Percentiles rank a stretch among this genome's conserved stretches.
phyloP scores from a whole-genome alignment of 2,329 filamentous ascomycete species.

The Pseudocercospora crystallina region DNA sequence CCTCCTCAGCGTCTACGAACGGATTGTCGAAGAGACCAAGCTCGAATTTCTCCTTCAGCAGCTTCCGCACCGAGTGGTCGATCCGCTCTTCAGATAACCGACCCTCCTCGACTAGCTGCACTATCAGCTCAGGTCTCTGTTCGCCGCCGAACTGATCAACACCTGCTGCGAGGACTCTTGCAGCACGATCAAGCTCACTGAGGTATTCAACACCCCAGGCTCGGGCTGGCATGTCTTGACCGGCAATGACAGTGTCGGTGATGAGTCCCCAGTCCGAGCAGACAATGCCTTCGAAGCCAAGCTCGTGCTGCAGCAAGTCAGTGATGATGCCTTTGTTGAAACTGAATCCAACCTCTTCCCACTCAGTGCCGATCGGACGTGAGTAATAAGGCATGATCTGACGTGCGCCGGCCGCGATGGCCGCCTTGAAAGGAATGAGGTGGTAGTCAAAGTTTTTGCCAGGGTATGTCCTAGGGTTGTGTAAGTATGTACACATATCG shows the following conservation, averaged over 20 bases:
- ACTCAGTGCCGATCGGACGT: conserved; percentile 48
- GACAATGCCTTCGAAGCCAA: conserved; percentile 55
- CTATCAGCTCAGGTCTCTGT: conserved; percentile 48
- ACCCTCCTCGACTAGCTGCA: conserved; percentile 47
- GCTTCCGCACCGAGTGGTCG: conserved; percentile 47
- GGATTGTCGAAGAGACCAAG: conserved; percentile 55
- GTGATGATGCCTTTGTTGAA: conserved; percentile 56
- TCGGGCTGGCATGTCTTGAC: conserved; percentile 49
- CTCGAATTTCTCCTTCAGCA: conserved; percentile 53
- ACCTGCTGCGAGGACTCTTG: conserved; percentile 51
- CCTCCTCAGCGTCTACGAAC: conserved; percentile 49
- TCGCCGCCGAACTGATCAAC: conserved; percentile 57
- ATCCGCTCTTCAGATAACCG: conserved; percentile 46
- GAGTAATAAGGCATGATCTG: conserved; percentile 58
- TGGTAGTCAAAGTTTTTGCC: conserved; percentile 54
- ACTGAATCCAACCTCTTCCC: conserved; percentile 50
- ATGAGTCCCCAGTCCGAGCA: conserved; percentile 56
- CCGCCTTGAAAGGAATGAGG: conserved; percentile 52
- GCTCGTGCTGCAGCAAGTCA: conserved; percentile 47
- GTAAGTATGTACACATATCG: too few species aligned
- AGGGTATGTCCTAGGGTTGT: conserved; percentile 44
- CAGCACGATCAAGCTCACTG: conserved; percentile 43
- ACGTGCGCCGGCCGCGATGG: conserved; percentile 50
- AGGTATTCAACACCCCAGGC: conserved; percentile 54
- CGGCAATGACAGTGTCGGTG: conserved; percentile 45